Evolutionary conservation across 148 eudicot genomes (phyloP), one percentile per base, ranked within the genome.

Genomic region (Chenopodium quinoa): DNA sequence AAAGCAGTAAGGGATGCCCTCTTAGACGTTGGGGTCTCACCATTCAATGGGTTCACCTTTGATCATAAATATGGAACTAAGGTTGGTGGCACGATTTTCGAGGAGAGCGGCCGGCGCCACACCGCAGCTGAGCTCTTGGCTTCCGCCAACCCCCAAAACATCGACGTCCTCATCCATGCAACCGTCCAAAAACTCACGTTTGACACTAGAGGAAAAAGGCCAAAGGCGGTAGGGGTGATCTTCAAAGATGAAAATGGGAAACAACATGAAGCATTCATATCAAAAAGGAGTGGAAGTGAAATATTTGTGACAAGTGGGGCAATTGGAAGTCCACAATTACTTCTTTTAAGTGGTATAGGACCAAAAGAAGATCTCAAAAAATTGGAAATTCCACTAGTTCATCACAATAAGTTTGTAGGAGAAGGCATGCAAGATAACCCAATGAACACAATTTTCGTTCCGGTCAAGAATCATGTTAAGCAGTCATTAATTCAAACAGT

Each of bases 21-120:
- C 2, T 44, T 96, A 65, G 99, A 96, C 46, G 87, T 86, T 8
- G 99, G 99, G 29, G 72, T 96, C 64, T 87, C 93, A 3, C 99
- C 99, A 4, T 87, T 85, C 86, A 96, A 96, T 79, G 99, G 99
- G 7, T 93, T 91, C 85, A 96, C 99, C 11, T 96, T 84, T 75
- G 99, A 96, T 73, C 99, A 96, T 69, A 76, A 92, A 31, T 93
- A 88, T 48, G 99, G 99, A 31, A 93, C 99, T 79, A 96, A 96
- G 81, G 93, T 96, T 65, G 99, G 99, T 7, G 99, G 99, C 40
- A 96, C 97, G 12, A 92, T 92, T 29, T 96, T 96, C 73, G 98
- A 92, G 37, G 70, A 84, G 47, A 83, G 69, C 67, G 99, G 94
- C 5, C 92, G 86, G 23, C 94, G 99, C 62, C 95, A 90, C 90